Evolutionary conservation across 257 asterid species (phyloP), one percentile per base, ranked within the genome.

Genomic region (Anisodus acutangulus): DNA sequence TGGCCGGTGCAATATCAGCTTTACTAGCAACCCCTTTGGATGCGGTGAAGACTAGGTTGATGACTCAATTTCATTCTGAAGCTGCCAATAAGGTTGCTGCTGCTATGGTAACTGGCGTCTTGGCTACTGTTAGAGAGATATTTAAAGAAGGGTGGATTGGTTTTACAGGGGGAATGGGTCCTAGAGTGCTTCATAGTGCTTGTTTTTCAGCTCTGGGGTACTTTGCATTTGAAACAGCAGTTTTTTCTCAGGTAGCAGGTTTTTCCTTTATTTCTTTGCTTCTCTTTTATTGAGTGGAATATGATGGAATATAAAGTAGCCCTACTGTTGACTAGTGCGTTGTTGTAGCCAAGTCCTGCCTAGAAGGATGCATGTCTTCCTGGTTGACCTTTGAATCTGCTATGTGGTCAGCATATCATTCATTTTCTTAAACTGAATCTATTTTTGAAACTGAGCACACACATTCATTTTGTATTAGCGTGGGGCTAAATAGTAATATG

Each of bases 1-100:
- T 93, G 89, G 99, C 98, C 1, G 98, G 95, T 83, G 98, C 97
- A 0, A 94, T 92, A 79, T 94, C 99, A 0, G 97, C 98, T 51
- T 92, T 97, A 43, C 69, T 93, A 89, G 92, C 97, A 35, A 91
- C 98, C 49, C 98, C 98, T 2, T 87, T 94, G 87, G 97, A 94
- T 89, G 98, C 93, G 84, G 95, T 93, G 78, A 96, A 94, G 88
- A 94, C 99, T 10, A 90, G 98, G 89, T 85, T 93, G 90, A 96
- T 96, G 98, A 96, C 97, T 55, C 99, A 92, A 87, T 91, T 81
- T 83, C 97, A 89, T 31, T 89, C 86, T 57, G 98, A 93, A 87
- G 89, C 85, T 45, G 87, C 86, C 85, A 91, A 92, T 72, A 93
- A 88, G 93, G 92, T 86, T 59, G 83, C 91, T 57, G 93, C 94